phyloP scores from a whole-genome alignment of 306 rosid species.

The Prunus mira region DNA sequence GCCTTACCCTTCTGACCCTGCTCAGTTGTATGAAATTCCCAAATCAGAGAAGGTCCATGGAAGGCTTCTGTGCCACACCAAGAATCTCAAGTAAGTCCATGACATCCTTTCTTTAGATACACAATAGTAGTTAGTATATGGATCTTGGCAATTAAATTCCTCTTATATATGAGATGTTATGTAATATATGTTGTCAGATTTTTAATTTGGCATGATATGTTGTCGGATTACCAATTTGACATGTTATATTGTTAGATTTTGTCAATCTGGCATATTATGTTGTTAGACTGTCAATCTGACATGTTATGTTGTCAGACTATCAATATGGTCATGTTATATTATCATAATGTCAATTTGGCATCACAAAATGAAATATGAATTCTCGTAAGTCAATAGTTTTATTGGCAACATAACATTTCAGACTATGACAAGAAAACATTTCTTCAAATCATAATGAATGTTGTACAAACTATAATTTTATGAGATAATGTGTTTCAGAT shows the following conservation, averaged over 20 bases:
- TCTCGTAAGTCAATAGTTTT: no score
- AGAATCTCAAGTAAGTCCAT: constrained; percentile 59
- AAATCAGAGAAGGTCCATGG: constrained; percentile 27
- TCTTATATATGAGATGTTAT: neutral
- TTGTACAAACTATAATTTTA: neutral
- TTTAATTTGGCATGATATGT: neutral
- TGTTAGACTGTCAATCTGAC: no score
- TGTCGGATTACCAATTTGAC: neutral
- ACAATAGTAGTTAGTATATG: neutral
- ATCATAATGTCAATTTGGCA: no score
- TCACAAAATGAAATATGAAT: no score
- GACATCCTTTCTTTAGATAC: neutral
- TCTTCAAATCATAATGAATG: no score
- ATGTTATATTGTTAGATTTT: neutral
- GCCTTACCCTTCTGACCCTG: constrained; percentile 52
- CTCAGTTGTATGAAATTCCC: constrained; percentile 56
- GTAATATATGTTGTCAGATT: neutral
- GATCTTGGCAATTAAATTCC: neutral
- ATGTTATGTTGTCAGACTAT: no score
- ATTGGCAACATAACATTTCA: neutral
- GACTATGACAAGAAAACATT: neutral
- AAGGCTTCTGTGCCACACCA: constrained; percentile 71
- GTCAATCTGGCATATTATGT: neutral
- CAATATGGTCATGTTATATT: no score
- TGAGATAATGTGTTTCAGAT: constrained; percentile 35